Conservation (phyloP, 345 rosid genomes). For the Populus simonii region DNA sequence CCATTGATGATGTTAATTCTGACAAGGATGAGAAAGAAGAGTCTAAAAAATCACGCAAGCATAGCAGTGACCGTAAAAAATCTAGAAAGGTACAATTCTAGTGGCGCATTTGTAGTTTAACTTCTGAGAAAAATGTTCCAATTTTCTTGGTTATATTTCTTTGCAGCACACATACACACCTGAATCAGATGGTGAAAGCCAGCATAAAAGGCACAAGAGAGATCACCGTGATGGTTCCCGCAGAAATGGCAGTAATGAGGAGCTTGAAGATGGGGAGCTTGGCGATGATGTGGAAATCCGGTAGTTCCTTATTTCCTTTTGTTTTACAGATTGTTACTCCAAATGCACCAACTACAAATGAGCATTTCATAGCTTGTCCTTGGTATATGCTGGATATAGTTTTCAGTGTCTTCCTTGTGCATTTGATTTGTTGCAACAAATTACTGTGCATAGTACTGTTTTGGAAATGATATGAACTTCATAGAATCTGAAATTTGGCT, state of each 20-base stretch:
- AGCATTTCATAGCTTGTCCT: conserved; percentile 4
- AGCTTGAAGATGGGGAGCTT: conserved; percentile 94
- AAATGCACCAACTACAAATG: conserved; percentile 7
- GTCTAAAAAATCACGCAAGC: conserved; percentile 70
- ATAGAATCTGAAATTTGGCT: conserved; percentile 5
- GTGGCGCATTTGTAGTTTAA: not conserved
- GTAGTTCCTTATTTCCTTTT: conserved; percentile 21
- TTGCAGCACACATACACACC: conserved; percentile 75
- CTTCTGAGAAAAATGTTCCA: not conserved
- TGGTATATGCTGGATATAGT: conserved; percentile 1
- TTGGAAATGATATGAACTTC: not conserved
- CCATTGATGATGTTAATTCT: conserved; percentile 66
- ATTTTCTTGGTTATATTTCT: conserved; percentile 7
- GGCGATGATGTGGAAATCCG: conserved; percentile 88
- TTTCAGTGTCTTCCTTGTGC: not conserved
- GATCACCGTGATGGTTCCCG: conserved; percentile 71
- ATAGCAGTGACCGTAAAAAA: conserved; percentile 78
- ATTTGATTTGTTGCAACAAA: not conserved
- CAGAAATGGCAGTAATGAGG: conserved; percentile 62
- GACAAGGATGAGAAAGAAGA: conserved; percentile 85
- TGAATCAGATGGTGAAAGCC: conserved; percentile 72
- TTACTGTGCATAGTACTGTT: not conserved
- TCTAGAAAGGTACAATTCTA: conserved; percentile 65
- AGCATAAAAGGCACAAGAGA: conserved; percentile 72
- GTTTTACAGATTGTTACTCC: not conserved